Evolutionary conservation across 2,329 filamentous ascomycete genomes (phyloP), one percentile per base, ranked within the genome.

Genomic region (Akanthomyces muscarius): DNA sequence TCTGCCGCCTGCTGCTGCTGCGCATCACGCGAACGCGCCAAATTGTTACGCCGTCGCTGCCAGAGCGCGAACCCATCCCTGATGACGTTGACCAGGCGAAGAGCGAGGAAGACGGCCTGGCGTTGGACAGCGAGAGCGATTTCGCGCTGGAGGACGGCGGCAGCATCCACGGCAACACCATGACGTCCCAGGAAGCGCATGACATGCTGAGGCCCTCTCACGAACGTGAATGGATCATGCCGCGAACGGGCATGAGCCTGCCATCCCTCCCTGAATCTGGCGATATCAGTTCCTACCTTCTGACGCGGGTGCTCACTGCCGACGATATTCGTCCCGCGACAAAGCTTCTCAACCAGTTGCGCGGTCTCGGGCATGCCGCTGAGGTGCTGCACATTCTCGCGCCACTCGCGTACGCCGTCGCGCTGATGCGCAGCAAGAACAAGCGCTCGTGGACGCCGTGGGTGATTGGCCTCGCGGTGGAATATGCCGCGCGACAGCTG

Each of bases 321-420:
- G 95, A 99, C 76, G 95, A 98, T 73, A 95, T 99, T 79, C 97
- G 97, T 74, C 91, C 94, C 0, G 91, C 95, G 0, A 89, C 89
- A 42, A 88, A 90, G 61, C 84, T 99, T 7, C 81, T 98, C n/a
- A 93, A 96, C 72, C 87, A 87, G 42, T 83, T 95, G 1, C 88
- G 89, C 65, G 92, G 92, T 13, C 77, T 80, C 2, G 83, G 83
- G 1, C 91, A 93, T 68, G 78, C 91, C 0, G 93, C 94, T 5
- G 95, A 99, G 78, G 79, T 93, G n/a, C 80, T 99, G 53, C 94
- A 97, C 74, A 97, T 98, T 67, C 77, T 98, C 2, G 86, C 94
- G 21, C 95, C 95, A 0, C 84, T 99, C 1, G 80, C 92, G 36
- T 99, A 97, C 76, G 93, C 93, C 2, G 74, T 92, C 33, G 89